Base-by-base conservation (phyloP, 2,329 filamentous ascomycete species). In the Ophiostoma quercus region DNA sequence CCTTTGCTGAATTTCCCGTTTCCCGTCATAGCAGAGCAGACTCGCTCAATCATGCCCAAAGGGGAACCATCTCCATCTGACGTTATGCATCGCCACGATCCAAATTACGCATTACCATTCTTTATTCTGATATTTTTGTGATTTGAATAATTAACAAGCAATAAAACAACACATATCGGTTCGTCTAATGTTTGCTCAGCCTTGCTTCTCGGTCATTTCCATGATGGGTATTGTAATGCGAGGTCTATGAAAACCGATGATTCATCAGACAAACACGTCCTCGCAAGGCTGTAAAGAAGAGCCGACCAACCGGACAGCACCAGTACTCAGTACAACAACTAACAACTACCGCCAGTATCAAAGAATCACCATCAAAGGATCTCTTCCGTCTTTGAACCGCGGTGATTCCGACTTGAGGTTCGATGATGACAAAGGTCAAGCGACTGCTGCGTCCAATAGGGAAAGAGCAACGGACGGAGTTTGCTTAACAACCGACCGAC, bases 11-110 rank as follows among this genome's bases (percentile, higher is more conserved):
- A 9, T 37, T 37, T 65, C 19, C 12, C 19, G 7, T 19, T 47
- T 7, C 8, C 9, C 14, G n/a, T 22, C 32, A 19, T 39, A 9
- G 32, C 37, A 39, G 11, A 19, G 8, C 3, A 19, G 7, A 32
- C 25, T 62, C 25, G 25, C 57, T 62, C 57, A 62, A 62, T 62
- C 57, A 29, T 62, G 57, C 25, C 57, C 25, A 32, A 57, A 62
- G 57, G 12, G 57, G 25, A 32, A 19, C 22, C n/a, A 57, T 47
- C 16, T n/a, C 16, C 51, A 25, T 57, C 51, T 57, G n/a, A 54
- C n/a, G 16, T 25, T 57, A 22, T 22, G 51, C 16, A 12, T 51
- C n/a, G 51, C 51, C 51, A 57, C 22, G 8, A 25, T 57, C 39
- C 39, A 41, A 14, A 39, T 39, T 41, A 41, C 11, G 3, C 12